phyloP scores from a whole-genome alignment of 257 asterid genomes.

The Solanum peruvianum region DNA sequence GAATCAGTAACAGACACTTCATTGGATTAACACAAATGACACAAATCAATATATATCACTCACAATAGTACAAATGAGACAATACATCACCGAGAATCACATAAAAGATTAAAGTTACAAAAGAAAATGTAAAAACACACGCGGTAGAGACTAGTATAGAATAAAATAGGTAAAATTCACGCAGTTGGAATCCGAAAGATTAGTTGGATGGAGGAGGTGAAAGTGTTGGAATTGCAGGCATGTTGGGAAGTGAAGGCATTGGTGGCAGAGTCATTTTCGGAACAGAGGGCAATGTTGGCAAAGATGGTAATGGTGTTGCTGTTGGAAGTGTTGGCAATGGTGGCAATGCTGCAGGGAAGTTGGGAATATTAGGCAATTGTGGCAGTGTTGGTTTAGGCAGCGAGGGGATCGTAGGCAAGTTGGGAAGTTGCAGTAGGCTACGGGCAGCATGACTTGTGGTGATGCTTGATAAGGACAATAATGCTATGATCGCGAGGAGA shows the following conservation, averaged over 20 bases:
- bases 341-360: neutral
- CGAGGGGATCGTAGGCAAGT: neutral
- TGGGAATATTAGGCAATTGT: neutral
- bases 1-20: neutral
- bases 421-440: neutral
- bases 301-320: neutral
- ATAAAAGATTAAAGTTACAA: neutral
- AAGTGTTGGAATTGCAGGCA: neutral
- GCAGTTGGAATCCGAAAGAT: neutral
- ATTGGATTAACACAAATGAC: neutral
- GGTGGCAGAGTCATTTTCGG: neutral
- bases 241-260: neutral
- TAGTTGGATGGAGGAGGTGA: constrained; percentile 1
- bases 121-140: neutral
- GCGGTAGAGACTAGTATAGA: neutral
- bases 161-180: too few species aligned
- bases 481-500: neutral
- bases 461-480: neutral
- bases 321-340: neutral
- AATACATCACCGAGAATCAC: neutral
- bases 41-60: neutral
- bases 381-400: neutral
- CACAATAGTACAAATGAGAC: neutral
- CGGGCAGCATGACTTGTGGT: neutral
- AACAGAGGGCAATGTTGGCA: neutral